Evolutionary conservation across 2,329 filamentous ascomycete species (phyloP).

Genomic region (Trichoderma koningii): DNA sequence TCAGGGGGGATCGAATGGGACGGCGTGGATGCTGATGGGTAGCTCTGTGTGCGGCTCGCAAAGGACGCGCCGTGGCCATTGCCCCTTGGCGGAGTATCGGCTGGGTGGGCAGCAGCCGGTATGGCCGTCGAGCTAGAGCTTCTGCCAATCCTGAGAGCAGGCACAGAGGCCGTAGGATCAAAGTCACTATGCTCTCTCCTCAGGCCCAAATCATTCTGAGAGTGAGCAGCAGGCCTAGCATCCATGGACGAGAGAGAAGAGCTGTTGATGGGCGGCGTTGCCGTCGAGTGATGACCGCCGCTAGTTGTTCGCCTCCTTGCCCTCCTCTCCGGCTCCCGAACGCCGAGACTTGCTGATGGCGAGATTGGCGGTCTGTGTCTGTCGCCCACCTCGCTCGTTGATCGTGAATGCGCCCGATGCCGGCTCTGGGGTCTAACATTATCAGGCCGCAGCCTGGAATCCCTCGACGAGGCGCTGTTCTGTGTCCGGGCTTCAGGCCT

Average conservation of each 20-base stretch:
- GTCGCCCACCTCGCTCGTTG: conserved; percentile 51
- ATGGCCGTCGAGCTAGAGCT: conserved; percentile 45
- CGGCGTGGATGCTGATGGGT: conserved; percentile 14
- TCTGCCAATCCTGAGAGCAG: conserved; percentile 40
- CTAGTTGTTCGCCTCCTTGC: conserved; percentile 56
- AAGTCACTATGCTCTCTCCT: conserved; percentile 44
- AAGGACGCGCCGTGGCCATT: conserved; percentile 40
- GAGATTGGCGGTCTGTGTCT: conserved; percentile 53
- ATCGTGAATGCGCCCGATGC: conserved; percentile 49
- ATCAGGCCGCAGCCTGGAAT: conserved; percentile 37
- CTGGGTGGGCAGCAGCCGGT: conserved; percentile 32
- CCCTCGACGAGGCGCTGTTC: conserved; percentile 42
- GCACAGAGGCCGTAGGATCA: conserved; percentile 44
- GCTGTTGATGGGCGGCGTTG: conserved; percentile 49
- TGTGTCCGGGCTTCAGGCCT: conserved; percentile 45
- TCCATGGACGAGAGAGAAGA: conserved; percentile 46
- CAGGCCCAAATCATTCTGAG: conserved; percentile 64
- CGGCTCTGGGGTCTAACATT: conserved; percentile 37
- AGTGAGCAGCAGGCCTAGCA: conserved; percentile 57
- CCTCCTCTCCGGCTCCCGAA: conserved; percentile 37
- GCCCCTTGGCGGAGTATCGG: conserved; percentile 31
- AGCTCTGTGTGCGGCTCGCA: conserved; percentile 42
- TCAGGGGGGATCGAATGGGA: conserved; percentile 6
- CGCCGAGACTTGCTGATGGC: conserved; percentile 37
- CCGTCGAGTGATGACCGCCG: conserved; percentile 51